phyloP scores from a whole-genome alignment of 2,329 filamentous ascomycete species.

The Paecilomyces variotii region DNA sequence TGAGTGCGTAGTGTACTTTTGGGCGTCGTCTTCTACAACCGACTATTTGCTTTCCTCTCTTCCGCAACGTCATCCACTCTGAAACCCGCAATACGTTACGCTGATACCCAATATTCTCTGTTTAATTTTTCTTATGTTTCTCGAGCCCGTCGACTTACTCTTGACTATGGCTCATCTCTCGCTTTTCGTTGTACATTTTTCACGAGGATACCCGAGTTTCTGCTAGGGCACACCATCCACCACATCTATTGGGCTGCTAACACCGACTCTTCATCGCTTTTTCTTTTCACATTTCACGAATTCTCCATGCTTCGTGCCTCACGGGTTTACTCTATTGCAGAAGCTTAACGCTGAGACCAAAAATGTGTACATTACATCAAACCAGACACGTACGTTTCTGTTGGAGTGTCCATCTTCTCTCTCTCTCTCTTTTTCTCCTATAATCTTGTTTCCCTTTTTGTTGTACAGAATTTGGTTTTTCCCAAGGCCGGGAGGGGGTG shows the following conservation, averaged over 20 bases:
- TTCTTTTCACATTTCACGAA: neutral
- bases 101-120: constrained; percentile 6
- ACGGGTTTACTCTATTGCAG: neutral
- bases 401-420: neutral
- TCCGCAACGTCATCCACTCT: constrained; percentile 7
- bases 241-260: neutral
- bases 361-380: neutral
- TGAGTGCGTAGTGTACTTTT: constrained; percentile 14
- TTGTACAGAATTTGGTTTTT: too few species aligned
- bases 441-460: too few species aligned
- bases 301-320: neutral
- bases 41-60: constrained; percentile 4
- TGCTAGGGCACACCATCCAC: neutral
- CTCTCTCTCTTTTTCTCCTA: too few species aligned
- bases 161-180: neutral
- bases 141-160: neutral
- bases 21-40: neutral
- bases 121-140: neutral
- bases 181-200: neutral
- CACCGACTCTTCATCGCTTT: neutral
- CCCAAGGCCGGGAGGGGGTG: too few species aligned
- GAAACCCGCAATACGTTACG: constrained; percentile 2
- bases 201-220: neutral
- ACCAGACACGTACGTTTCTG: neutral
- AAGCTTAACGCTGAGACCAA: neutral